Base-by-base conservation (phyloP, 257 asterid genomes). In the Nicotiana attenuata region DNA sequence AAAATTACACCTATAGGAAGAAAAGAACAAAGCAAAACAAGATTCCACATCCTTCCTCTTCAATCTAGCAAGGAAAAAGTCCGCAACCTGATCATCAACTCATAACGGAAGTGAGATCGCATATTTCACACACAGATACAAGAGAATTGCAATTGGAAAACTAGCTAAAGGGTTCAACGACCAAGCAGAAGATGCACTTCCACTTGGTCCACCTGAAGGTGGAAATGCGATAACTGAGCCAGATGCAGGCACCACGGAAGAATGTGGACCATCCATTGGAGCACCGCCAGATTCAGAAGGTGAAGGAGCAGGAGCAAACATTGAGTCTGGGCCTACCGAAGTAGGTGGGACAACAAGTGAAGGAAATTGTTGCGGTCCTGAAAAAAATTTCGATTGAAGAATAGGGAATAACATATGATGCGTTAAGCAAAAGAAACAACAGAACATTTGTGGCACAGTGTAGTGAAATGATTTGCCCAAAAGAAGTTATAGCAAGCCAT, bases 321-420 rank as follows among this genome's bases (percentile, higher is more conserved):
- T 22, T 7, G 90, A 85, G 38, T 84, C 86, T 24, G 92, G 94
- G 82, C 90, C 86, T 45, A 86, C 86, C 8, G 82, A 71, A 76
- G 97, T 90, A 1, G 99, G 97, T 29, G 97, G 99, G 24, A 89
- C 95, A 0, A 85, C 63, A 9, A 96, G 97, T 6, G 84, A 68
- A 29, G 97, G 99, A 85, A 94, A 91, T 85, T 91, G 99, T 78
- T 89, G 97, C 0, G 93, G 81, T 15, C 97, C 99, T 96, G 93
- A 73, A 85, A 81, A 5, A 28, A 1, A 14, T 19, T 61, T 55
- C 50, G 8, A 50, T 24, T 50, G 33, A 0, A 29, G 16, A 75
- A 80, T 8, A 66, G 29, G 28, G 57, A 16, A 33, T 22, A 60
- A 47, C n/a, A 78, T 56, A 28, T 52, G 61, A 13, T 71, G 67